phyloP scores from a whole-genome alignment of 2,329 filamentous ascomycete genomes.

The Dactylella cylindrospora region DNA sequence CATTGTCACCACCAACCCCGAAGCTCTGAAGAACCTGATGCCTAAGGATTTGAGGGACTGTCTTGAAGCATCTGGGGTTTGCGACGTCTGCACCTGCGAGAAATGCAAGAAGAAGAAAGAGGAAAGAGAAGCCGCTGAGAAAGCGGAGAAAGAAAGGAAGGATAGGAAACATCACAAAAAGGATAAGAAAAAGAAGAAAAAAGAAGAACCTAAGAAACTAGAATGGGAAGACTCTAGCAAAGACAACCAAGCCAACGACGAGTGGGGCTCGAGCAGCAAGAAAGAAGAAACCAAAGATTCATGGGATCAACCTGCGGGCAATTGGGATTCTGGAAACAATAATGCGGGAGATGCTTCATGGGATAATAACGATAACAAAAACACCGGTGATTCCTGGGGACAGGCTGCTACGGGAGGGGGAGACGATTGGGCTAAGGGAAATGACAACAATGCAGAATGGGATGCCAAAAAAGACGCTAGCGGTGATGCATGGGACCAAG shows the following conservation, averaged over 20 bases:
- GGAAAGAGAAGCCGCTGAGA: neutral
- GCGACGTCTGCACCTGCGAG: conserved; percentile 6
- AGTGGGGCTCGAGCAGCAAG: neutral
- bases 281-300: neutral
- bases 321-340: no score
- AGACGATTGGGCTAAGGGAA: neutral
- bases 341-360: no score
- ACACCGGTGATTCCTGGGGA: neutral
- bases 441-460: neutral
- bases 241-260: neutral
- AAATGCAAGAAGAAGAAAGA: conserved; percentile 10
- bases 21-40: conserved; percentile 11
- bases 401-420: neutral
- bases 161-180: conserved; percentile 3
- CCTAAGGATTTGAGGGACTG: conserved; percentile 26
- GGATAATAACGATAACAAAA: neutral
- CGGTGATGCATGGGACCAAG: neutral
- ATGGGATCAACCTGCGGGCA: neutral
- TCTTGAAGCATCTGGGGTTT: conserved; percentile 15
- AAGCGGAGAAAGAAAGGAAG: conserved; percentile 1
- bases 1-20: conserved; percentile 15
- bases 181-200: conserved; percentile 8
- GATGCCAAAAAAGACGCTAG: neutral
- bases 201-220: neutral
- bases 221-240: neutral